These are phyloP conservation scores for Apostasia shenzhenica DNA, from an alignment of 106 monocot genomes.

Conservation along the genomic window DNA sequence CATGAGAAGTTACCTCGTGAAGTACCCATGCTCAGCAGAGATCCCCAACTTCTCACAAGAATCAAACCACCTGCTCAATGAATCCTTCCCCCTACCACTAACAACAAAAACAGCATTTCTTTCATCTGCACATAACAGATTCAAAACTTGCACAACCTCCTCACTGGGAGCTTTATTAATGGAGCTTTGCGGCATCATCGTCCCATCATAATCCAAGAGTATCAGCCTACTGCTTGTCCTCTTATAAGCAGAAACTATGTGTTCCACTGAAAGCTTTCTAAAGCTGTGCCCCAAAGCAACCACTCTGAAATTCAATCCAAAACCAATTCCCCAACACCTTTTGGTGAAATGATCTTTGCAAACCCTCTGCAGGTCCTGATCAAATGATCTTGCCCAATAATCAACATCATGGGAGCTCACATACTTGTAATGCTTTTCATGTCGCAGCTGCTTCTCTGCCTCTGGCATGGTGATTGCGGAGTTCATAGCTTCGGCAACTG, in stretches of 20 bases:
- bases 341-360: conserved; percentile 67
- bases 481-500: conserved; percentile 65
- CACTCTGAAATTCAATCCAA: conserved; percentile 72
- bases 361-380: conserved; percentile 81
- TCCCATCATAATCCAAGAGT: conserved; percentile 90
- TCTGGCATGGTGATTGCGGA: conserved; percentile 62
- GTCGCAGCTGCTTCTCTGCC: conserved; percentile 73
- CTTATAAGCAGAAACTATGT: conserved; percentile 56
- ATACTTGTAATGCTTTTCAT: conserved; percentile 70
- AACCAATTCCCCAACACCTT: conserved; percentile 90
- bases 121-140: conserved; percentile 51
- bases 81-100: conserved; percentile 81
- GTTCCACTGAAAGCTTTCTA: conserved; percentile 73
- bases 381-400: conserved; percentile 87
- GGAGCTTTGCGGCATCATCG: conserved; percentile 65
- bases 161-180: conserved; percentile 61
- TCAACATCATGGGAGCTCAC: conserved; percentile 78
- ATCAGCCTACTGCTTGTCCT: conserved; percentile 56
- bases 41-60: conserved; percentile 75
- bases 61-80: conserved; percentile 66
- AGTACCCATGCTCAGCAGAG: conserved; percentile 89
- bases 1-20: conserved; percentile 35
- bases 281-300: conserved; percentile 80
- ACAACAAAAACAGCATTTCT: conserved; percentile 86
- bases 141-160: conserved; percentile 63